Evolutionary conservation across 495 filamentous ascomycete genomes (phyloP), one percentile per base, ranked within the genome.

Genomic region (Aspergillus biplanus): DNA sequence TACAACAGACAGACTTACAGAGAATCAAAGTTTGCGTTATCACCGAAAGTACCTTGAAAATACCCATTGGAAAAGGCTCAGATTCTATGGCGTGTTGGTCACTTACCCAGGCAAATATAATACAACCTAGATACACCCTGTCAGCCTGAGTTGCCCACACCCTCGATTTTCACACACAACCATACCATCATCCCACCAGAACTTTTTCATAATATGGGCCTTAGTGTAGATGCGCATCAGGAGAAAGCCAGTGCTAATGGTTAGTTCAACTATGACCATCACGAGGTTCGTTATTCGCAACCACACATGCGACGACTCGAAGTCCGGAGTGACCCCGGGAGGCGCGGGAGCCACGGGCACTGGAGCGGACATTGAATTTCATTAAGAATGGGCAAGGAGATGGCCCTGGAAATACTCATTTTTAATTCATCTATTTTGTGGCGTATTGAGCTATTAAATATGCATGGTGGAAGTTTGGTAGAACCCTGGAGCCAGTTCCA

Each of bases 111-210:
- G 68, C 65, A 4, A 65, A 6, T 53, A 70, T 61, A 15, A 72
- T 58, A 47, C 58, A 68, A 16, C 57, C 70, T 70, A 21, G 59
- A 21, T 50, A 27, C 56, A 48, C 21, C 46, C 27, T 2, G 6
- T 13, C 7, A 16, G 3, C 34, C 11, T 7, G 3, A 39, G 8
- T 6, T 58, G 42, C 11, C n/a, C 16, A 5, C 7, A 12, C 21
- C 21, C 21, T 27, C 21, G 21, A 27, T 27, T 27, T 2, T 27
- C 21, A 27, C 21, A 27, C 21, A 27, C 21, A 4, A 50, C 5
- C 68, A 27, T 54, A 72, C 70, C 53, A 47, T 72, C 70, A 63
- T 72, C 67, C 67, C 64, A 71, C 34, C 69, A 65, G 48, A 71
- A 67, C 33, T 58, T 67, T 5, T 33, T 37, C 50, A 71, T 55